Conservation (phyloP, 2,329 filamentous ascomycete genomes). For the Fusarium agapanthi region DNA sequence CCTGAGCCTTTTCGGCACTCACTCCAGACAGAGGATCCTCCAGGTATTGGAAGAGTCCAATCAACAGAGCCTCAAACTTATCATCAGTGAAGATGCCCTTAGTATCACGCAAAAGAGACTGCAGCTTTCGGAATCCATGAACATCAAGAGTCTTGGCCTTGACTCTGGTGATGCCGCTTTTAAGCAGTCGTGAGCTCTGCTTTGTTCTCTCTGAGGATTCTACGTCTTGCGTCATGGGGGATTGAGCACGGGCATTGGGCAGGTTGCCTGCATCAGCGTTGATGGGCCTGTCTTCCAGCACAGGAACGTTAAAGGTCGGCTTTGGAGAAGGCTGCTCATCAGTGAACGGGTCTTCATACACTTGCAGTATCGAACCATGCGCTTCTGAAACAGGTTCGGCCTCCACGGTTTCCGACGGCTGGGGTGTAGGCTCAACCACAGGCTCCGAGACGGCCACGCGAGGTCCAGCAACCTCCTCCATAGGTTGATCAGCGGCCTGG, state of each 20-base stretch:
- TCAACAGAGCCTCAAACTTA: constrained; percentile 73
- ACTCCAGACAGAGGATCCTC: constrained; percentile 66
- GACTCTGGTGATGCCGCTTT: constrained; percentile 79
- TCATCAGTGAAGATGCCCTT: constrained; percentile 71
- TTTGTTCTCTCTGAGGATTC: constrained; percentile 59
- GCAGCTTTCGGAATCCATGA: constrained; percentile 81
- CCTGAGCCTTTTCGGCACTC: constrained; percentile 71
- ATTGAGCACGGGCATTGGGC: constrained; percentile 39
- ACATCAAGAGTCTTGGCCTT: constrained; percentile 77
- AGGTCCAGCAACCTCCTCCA: constrained; percentile 33
- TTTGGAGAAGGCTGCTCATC: constrained; percentile 57
- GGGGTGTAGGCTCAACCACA: constrained; percentile 13
- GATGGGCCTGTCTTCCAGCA: constrained; percentile 67
- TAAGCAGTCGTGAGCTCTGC: constrained; percentile 70
- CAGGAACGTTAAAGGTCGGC: constrained; percentile 56
- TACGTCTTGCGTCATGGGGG: constrained; percentile 30
- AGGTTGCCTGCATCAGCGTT: constrained; percentile 61
- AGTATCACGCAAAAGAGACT: constrained; percentile 75
- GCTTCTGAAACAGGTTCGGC: constrained; percentile 19
- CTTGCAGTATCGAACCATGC: constrained; percentile 51
- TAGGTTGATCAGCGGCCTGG: constrained; percentile 42
- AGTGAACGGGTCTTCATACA: constrained; percentile 71
- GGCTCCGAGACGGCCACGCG: constrained; percentile 1
- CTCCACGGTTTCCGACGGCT: not conserved
- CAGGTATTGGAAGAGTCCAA: constrained; percentile 76